A percentile compares a stretch with the other conserved stretches of the same genome.
phyloP scores from a whole-genome alignment of 371 early-diverging fungal species.

The Lichtheimia corymbifera region DNA sequence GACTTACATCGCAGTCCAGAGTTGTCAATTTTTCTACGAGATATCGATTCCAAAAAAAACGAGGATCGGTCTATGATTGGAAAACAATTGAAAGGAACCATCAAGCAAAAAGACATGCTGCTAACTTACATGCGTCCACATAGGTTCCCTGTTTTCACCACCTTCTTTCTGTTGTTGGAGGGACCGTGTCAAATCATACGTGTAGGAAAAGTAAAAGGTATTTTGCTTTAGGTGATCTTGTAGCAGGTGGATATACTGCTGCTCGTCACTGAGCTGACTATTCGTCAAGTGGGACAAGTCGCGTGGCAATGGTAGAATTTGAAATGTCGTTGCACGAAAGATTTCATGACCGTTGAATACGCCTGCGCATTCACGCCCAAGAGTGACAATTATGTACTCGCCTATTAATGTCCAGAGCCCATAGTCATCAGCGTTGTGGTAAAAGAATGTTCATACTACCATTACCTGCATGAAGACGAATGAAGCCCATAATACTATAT shows the following conservation, averaged over 20 bases:
- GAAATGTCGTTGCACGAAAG: slow-evolving; percentile 39
- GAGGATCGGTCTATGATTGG: slow-evolving; percentile 64
- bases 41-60: slow-evolving; percentile 90
- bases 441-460: not conserved
- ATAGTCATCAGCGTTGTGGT: not conserved
- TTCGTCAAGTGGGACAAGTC: slow-evolving; percentile 35
- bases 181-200: slow-evolving; percentile 78
- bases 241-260: slow-evolving; percentile 69
- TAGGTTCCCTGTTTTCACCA: not conserved
- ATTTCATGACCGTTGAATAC: slow-evolving; percentile 55
- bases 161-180: slow-evolving; percentile 69
- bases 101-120: too few relatives aligned
- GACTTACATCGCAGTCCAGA: slow-evolving; percentile 39
- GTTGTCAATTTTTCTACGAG: slow-evolving; percentile 65
- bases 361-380: slow-evolving; percentile 73
- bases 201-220: slow-evolving; percentile 83
- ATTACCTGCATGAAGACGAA: slow-evolving; percentile 71
- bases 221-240: slow-evolving; percentile 62
- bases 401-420: slow-evolving; percentile 2
- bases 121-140: slow-evolving; percentile 38
- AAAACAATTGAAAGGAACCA: too few relatives aligned
- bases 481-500: slow-evolving; percentile 75
- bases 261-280: slow-evolving; percentile 64
- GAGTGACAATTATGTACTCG: slow-evolving; percentile 73
- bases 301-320: slow-evolving; percentile 66